Evolutionary conservation across 176 grass and related monocot genomes (phyloP).

Genomic region (Carex pumila): DNA sequence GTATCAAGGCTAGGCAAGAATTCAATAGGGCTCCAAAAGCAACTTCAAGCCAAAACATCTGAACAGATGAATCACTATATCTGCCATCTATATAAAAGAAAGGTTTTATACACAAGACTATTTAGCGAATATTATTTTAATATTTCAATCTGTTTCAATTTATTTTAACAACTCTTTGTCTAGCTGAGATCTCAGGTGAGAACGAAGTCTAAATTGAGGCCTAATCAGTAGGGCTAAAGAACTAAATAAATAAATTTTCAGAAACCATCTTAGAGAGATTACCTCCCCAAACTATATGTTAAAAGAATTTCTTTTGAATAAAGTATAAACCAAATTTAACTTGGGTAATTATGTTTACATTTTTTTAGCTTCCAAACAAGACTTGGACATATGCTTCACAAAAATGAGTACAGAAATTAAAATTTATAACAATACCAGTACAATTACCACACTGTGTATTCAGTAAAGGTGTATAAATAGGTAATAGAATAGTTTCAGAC

Average conservation of each 20-base stretch:
- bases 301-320: background rate
- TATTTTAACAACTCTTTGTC: background rate
- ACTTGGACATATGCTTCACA: background rate
- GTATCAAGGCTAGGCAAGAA: background rate
- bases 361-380: background rate
- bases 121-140: background rate
- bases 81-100: background rate
- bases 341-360: background rate
- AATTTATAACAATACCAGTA: background rate
- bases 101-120: background rate
- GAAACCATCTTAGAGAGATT: background rate
- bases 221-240: background rate
- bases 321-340: background rate
- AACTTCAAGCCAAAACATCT: background rate
- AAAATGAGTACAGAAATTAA: background rate
- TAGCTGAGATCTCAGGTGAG: background rate
- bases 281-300: background rate
- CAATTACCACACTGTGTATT: background rate
- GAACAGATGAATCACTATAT: background rate
- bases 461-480: background rate
- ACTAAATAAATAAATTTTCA: background rate
- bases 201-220: background rate
- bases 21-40: background rate
- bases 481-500: background rate
- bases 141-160: background rate